Evolutionary conservation across 139 green algal genomes (phyloP).

Genomic region (Haematococcus lacustris): DNA sequence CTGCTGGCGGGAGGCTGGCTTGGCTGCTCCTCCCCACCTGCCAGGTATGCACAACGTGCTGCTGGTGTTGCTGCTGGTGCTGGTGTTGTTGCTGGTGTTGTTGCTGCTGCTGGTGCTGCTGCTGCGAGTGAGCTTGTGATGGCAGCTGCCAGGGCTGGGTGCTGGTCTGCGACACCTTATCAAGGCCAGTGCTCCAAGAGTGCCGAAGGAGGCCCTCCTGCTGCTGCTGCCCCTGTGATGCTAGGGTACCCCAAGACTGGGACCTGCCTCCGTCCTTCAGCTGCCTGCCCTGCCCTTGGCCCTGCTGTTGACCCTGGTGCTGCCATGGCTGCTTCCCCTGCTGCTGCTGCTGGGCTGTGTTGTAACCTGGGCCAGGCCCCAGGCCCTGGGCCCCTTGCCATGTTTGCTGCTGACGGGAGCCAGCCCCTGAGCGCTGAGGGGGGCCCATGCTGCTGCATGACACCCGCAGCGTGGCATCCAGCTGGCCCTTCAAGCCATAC

Average conservation of each 20-base stretch:
- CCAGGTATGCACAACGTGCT: background rate
- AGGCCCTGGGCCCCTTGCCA: conserved; percentile 4
- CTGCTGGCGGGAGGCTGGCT: background rate
- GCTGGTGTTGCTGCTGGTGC: conserved; percentile 6
- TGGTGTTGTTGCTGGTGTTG: background rate
- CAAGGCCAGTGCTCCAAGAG: too few species aligned
- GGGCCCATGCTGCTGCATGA: too few species aligned
- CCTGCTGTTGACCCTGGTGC: background rate
- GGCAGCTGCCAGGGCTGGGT: too few species aligned
- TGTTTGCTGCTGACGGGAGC: background rate
- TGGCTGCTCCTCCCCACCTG: background rate
- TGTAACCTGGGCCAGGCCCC: background rate
- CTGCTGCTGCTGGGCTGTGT: background rate
- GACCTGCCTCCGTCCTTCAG: too few species aligned
- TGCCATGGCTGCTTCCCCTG: background rate
- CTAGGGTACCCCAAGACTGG: too few species aligned
- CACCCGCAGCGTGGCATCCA: conserved; percentile 73
- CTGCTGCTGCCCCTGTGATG: too few species aligned
- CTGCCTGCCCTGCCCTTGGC: background rate
- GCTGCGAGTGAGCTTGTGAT: too few species aligned
- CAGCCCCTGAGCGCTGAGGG: background rate
- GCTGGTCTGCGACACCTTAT: too few species aligned
- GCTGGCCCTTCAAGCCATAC: conserved; percentile 86
- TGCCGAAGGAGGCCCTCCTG: too few species aligned
- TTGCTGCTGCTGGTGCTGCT: background rate